A percentile compares a stretch with the other conserved stretches of the same genome.
Conservation (phyloP, 1,284 basidiomycete genomes). For the Ceratobasidium sp. region DNA sequence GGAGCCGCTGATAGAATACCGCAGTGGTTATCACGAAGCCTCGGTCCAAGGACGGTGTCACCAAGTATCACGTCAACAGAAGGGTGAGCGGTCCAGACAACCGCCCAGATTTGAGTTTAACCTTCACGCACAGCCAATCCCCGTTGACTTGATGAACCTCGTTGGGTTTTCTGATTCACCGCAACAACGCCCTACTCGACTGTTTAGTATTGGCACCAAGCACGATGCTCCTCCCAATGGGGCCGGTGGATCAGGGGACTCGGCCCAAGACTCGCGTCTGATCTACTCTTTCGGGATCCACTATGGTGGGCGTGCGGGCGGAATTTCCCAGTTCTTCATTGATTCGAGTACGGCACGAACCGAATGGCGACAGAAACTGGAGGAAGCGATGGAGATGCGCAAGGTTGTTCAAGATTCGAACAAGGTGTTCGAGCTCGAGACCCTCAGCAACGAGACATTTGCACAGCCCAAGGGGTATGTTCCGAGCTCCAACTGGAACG, state of each 20-base stretch:
- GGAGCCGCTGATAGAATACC: conserved; percentile 21
- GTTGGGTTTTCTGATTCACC: conserved; percentile 81
- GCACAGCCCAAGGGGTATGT: conserved; percentile 64
- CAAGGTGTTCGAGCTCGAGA: conserved; percentile 88
- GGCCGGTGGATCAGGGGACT: conserved; percentile 45
- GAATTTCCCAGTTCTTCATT: conserved; percentile 84
- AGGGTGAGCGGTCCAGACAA: conserved; percentile 57
- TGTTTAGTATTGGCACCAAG: conserved; percentile 55
- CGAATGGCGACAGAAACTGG: conserved; percentile 90
- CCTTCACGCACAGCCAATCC: conserved; percentile 71
- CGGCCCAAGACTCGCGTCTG: conserved; percentile 62
- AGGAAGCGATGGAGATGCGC: conserved; percentile 86
- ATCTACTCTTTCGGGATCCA: conserved; percentile 87
- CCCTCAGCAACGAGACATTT: conserved; percentile 86
- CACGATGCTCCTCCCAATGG: conserved; percentile 26
- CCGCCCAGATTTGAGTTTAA: conserved; percentile 23
- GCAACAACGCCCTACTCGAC: conserved; percentile 67
- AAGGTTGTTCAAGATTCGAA: conserved; percentile 89
- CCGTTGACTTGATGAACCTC: conserved; percentile 82
- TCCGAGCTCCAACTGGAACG: conserved; percentile 65
- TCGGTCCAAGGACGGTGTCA: conserved; percentile 68
- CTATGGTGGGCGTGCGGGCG: conserved; percentile 83
- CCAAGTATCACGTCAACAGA: conserved; percentile 79
- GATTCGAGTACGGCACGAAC: conserved; percentile 75
- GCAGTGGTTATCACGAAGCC: conserved; percentile 88